Evolutionary conservation across 306 rosid genomes (phyloP).

Genomic region (Prunus fruticosa): DNA sequence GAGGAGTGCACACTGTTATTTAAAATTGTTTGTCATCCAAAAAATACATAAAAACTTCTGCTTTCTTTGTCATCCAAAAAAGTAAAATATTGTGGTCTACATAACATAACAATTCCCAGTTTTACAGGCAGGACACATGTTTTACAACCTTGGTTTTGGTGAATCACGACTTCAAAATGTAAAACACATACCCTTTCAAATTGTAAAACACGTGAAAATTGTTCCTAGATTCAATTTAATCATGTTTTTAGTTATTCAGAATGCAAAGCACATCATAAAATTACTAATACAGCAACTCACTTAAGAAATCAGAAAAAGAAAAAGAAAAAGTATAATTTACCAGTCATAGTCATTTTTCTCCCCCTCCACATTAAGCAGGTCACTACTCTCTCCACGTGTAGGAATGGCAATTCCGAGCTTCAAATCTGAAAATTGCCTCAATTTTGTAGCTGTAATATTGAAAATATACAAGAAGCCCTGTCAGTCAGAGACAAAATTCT

Average conservation of each 20-base stretch:
- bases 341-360: conserved; percentile 86
- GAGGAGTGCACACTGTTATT: not conserved
- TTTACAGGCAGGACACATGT: conserved; percentile 11
- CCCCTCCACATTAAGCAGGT: conserved; percentile 61
- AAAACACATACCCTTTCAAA: not conserved
- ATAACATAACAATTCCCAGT: conserved; percentile 6
- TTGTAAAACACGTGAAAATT: not conserved
- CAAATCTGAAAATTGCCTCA: conserved; percentile 64
- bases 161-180: not conserved
- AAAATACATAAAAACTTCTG: not conserved
- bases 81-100: not conserved
- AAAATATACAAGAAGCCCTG: conserved; percentile 20
- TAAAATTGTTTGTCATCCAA: not conserved
- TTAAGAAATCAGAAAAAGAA: not conserved
- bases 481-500: conserved; percentile 16
- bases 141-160: not conserved
- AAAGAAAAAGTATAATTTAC: conserved; percentile 39
- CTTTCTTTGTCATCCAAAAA: not conserved
- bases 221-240: not conserved
- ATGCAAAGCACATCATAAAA: not conserved
- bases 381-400: conserved; percentile 61
- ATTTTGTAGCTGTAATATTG: conserved; percentile 52
- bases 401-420: conserved; percentile 70
- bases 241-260: not conserved
- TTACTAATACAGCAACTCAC: not conserved